A percentile compares a stretch with the other conserved stretches of the same genome.
Evolutionary conservation across 169 alveolate species (phyloP).

Genomic region (Eimeria praecox): DNA sequence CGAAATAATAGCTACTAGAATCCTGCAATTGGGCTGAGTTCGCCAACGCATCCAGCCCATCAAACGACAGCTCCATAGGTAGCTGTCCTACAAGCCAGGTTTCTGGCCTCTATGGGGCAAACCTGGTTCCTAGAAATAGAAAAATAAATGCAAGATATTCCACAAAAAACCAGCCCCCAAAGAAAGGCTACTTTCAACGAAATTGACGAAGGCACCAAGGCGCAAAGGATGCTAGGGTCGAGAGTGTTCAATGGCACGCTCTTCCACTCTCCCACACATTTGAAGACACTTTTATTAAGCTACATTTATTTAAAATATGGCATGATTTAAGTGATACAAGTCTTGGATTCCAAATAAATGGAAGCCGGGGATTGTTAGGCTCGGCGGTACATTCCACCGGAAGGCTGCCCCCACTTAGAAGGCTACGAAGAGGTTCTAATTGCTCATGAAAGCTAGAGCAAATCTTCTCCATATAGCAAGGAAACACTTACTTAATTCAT

Average conservation of each 20-base stretch:
- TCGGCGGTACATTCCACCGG: no score
- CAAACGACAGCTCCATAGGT: background rate
- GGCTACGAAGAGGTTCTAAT: no score
- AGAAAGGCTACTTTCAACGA: background rate
- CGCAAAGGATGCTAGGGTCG: background rate
- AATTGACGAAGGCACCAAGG: background rate
- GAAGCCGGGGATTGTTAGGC: no score
- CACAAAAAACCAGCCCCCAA: background rate
- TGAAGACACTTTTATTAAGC: background rate
- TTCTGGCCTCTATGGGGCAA: background rate
- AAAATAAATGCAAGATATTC: background rate
- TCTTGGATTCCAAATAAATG: no score
- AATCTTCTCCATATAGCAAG: no score
- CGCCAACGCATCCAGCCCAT: background rate
- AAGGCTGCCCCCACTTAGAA: no score
- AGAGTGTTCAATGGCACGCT: background rate
- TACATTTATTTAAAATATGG: background rate
- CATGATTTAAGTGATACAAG: background rate
- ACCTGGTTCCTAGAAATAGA: background rate
- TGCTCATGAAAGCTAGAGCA: no score
- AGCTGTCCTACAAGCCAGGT: background rate
- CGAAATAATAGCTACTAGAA: background rate
- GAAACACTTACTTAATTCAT: no score
- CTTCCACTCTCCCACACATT: background rate
- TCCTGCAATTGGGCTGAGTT: background rate